Evolutionary conservation across 345 rosid genomes (phyloP).

Genomic region (Gossypium anomalum): DNA sequence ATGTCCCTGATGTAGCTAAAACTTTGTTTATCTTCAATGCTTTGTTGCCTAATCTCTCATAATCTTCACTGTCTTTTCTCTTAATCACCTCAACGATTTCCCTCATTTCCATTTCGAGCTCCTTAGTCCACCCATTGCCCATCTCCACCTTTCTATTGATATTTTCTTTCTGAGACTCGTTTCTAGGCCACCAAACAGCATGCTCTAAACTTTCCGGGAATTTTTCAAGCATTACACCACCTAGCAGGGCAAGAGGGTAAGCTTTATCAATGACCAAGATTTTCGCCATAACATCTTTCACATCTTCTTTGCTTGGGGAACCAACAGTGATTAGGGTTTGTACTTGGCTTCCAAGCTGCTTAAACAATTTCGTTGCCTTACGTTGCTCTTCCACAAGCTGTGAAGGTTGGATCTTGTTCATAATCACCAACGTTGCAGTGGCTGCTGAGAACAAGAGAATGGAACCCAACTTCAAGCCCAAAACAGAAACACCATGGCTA

Average conservation of each 20-base stretch:
- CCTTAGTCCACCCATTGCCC: conserved; percentile 38
- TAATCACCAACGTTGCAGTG: conserved; percentile 32
- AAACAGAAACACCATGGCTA: conserved; percentile 11
- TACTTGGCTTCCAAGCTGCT: conserved; percentile 36
- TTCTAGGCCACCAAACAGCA: conserved; percentile 47
- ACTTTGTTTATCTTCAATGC: too few species aligned
- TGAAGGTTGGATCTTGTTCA: conserved; percentile 55
- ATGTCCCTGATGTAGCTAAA: too few species aligned
- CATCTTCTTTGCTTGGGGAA: conserved; percentile 26
- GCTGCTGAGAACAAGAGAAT: conserved; percentile 34
- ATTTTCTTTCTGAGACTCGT: neutral
- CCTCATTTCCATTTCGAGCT: conserved; percentile 40
- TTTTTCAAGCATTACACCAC: conserved; percentile 45
- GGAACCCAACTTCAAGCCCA: conserved; percentile 36
- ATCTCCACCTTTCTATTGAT: neutral
- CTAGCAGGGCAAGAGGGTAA: conserved; percentile 47
- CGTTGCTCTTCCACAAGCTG: conserved; percentile 59
- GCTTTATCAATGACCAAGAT: conserved; percentile 48
- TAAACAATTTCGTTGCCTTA: conserved; percentile 44
- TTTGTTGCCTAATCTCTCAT: too few species aligned
- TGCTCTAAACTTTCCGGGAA: conserved; percentile 43
- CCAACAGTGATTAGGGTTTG: conserved; percentile 21
- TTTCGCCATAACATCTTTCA: conserved; percentile 34
- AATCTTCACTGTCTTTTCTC: conserved; percentile 22
- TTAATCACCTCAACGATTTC: conserved; percentile 26